phyloP scores from a whole-genome alignment of 1,139 yeast species.

The Geotrichum cucujoidarum region DNA sequence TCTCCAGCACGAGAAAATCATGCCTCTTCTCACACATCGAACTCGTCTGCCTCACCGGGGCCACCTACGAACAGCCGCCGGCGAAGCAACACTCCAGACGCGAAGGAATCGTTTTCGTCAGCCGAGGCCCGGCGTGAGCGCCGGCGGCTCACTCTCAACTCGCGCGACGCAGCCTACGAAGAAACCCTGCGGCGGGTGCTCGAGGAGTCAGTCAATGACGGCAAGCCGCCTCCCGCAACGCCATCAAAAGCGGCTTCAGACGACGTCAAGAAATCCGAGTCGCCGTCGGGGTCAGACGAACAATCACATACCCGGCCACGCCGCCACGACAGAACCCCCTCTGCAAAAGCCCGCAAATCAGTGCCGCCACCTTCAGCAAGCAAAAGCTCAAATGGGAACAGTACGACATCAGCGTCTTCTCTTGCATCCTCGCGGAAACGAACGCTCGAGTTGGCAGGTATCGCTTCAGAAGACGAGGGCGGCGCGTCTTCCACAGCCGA shows the following conservation, averaged over 20 bases:
- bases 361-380: slow-evolving; percentile 14
- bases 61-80: slow-evolving; percentile 1
- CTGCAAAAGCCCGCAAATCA: slow-evolving; percentile 7
- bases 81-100: slow-evolving; percentile 2
- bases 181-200: slow-evolving; percentile 64
- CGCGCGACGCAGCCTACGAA: slow-evolving; percentile 56
- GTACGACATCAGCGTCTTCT: background rate
- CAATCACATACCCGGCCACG: slow-evolving; percentile 6
- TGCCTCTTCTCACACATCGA: background rate
- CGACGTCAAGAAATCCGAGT: background rate
- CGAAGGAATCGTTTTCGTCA: slow-evolving; percentile 1
- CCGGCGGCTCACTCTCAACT: slow-evolving; percentile 15
- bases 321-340: slow-evolving; percentile 3
- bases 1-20: background rate
- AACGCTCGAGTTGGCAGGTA: slow-evolving; percentile 3
- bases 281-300: slow-evolving; percentile 14
- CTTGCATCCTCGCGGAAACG: slow-evolving; percentile 5
- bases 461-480: slow-evolving; percentile 9
- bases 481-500: slow-evolving; percentile 5
- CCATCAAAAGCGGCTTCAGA: slow-evolving; percentile 1
- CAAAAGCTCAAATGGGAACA: background rate
- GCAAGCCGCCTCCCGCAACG: slow-evolving; percentile 3
- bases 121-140: slow-evolving; percentile 15
- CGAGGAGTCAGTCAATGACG: slow-evolving; percentile 61
- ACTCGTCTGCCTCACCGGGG: background rate